Conservation (phyloP, 495 filamentous ascomycete genomes). For the Glonium stellatum region DNA sequence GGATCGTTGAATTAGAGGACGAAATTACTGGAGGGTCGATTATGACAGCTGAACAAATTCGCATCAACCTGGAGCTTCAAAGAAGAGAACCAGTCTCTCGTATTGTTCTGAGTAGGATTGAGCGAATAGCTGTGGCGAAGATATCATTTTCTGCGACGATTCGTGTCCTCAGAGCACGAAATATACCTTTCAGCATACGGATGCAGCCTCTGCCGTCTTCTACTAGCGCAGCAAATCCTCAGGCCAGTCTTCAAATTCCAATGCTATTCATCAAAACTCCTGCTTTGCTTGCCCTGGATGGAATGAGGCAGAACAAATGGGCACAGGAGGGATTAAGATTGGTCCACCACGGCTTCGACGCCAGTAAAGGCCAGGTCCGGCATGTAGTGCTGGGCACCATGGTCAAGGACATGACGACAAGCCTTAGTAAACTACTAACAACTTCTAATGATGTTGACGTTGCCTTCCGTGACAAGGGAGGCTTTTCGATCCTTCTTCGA, state of each 20-base stretch:
- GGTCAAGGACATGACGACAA: conserved; percentile 21
- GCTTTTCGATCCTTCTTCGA: conserved; percentile 53
- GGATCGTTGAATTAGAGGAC: conserved; percentile 25
- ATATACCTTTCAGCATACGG: not conserved
- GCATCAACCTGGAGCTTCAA: not conserved
- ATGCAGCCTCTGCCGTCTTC: not conserved
- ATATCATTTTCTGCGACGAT: not conserved
- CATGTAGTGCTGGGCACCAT: conserved; percentile 39
- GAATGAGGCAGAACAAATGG: not conserved
- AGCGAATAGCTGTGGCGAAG: not conserved
- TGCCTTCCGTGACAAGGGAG: conserved; percentile 50
- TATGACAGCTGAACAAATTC: conserved; percentile 6
- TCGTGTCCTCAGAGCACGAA: not conserved
- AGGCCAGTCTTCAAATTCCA: not conserved
- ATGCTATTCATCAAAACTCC: conserved; percentile 12
- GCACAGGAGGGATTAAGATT: conserved; percentile 2
- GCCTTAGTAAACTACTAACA: conserved; percentile 44
- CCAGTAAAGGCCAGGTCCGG: conserved; percentile 13
- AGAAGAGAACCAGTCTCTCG: conserved; percentile 3
- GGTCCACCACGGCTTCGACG: conserved; percentile 8
- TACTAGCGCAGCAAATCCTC: not conserved
- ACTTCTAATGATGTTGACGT: conserved; percentile 52
- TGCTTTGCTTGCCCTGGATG: too few species aligned
- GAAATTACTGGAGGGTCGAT: not conserved
- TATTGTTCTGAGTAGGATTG: not conserved